A percentile compares a stretch with the other conserved stretches of the same genome.
Evolutionary conservation across 2,329 filamentous ascomycete genomes (phyloP).

Genomic region (Fusarium liriodendri): DNA sequence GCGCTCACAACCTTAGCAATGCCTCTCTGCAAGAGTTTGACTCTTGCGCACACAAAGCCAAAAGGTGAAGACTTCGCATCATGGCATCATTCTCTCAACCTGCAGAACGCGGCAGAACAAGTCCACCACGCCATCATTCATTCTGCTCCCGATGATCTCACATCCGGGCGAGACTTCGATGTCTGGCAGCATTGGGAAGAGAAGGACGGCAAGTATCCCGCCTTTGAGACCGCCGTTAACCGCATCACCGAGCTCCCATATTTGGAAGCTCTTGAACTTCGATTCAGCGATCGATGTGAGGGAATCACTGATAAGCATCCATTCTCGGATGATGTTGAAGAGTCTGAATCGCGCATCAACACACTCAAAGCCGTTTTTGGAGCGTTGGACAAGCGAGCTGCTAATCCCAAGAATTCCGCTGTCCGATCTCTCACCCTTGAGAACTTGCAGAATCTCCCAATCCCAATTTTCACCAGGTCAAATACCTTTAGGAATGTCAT

Average conservation of each 20-base stretch:
- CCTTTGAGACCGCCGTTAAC: neutral
- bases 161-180: neutral
- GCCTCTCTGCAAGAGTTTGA: neutral
- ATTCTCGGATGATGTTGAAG: neutral
- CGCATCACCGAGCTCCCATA: constrained; percentile 1
- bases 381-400: neutral
- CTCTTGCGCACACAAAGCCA: neutral
- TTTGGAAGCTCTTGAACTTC: neutral
- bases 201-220: neutral
- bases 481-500: neutral
- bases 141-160: neutral
- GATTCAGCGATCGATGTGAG: neutral
- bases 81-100: neutral
- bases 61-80: neutral
- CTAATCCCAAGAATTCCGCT: neutral
- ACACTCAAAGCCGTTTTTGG: neutral
- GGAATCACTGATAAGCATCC: neutral
- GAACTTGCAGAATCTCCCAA: neutral
- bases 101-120: neutral
- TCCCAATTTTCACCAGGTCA: neutral
- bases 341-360: neutral
- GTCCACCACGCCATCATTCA: neutral
- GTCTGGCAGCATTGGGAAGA: neutral
- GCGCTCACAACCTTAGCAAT: neutral
- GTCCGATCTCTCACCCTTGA: neutral